Evolutionary conservation across 768 basidiomycete species (phyloP).

Genomic region (Rhizopogon sp.): DNA sequence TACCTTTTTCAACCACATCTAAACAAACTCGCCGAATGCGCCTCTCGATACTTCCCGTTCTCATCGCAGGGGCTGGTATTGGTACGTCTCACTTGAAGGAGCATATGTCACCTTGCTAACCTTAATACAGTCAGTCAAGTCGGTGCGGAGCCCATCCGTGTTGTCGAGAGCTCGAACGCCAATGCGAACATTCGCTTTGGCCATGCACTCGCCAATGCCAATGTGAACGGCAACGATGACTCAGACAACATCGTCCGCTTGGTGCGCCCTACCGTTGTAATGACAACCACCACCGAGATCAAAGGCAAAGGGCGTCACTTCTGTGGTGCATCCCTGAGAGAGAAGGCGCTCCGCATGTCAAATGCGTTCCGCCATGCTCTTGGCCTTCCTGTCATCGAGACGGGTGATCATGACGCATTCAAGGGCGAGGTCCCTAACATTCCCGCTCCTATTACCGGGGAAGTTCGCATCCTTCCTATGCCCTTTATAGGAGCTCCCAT

Average conservation of each 20-base stretch:
- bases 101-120: neutral
- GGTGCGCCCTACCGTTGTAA: slow-evolving; percentile 9
- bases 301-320: slow-evolving; percentile 18
- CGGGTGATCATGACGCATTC: slow-evolving; percentile 4
- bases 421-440: slow-evolving; percentile 2
- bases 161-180: slow-evolving; percentile 28
- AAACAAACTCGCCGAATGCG: slow-evolving; percentile 25
- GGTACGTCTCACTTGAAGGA: slow-evolving; percentile 16
- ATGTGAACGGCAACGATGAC: slow-evolving; percentile 20
- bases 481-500: slow-evolving; percentile 26
- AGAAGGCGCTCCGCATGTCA: slow-evolving; percentile 48
- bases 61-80: slow-evolving; percentile 31
- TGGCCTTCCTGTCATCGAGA: slow-evolving; percentile 46
- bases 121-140: slow-evolving; percentile 29
- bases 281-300: slow-evolving; percentile 5
- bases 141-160: slow-evolving; percentile 45
- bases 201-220: slow-evolving; percentile 29
- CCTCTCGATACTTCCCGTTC: slow-evolving; percentile 30
- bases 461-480: slow-evolving; percentile 27
- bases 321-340: slow-evolving; percentile 33
- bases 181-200: slow-evolving; percentile 35
- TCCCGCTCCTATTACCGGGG: slow-evolving; percentile 15
- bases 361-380: slow-evolving; percentile 53
- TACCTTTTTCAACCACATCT: neutral
- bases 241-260: slow-evolving; percentile 17